Percentiles rank a stretch among this genome's conserved stretches.
Conservation (phyloP, 768 basidiomycete species). For the Psilocybe azurescens region DNA sequence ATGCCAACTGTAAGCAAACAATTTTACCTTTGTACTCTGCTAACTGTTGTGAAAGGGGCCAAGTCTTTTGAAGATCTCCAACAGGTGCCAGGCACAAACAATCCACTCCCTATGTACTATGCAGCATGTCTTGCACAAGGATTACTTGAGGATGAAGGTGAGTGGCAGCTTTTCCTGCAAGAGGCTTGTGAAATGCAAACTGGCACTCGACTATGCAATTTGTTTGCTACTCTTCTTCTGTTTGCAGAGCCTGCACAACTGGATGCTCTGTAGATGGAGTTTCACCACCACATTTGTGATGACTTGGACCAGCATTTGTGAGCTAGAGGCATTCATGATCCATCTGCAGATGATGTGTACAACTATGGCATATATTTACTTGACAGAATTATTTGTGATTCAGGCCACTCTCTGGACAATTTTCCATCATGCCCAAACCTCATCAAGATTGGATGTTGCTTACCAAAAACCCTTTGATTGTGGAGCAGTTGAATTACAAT, state of each 20-base stretch:
- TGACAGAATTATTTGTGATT: constrained; percentile 27
- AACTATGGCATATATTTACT: constrained; percentile 46
- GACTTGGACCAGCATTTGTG: constrained; percentile 28
- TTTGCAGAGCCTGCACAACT: constrained; percentile 37
- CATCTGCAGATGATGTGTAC: constrained; percentile 34
- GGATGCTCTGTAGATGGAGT: constrained; percentile 41
- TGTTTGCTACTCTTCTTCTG: constrained; percentile 44
- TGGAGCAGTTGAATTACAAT: constrained; percentile 38
- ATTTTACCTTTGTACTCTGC: constrained; percentile 46
- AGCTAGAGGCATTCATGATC: too few species aligned
- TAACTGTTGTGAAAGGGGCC: constrained; percentile 43
- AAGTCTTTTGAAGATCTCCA: constrained; percentile 31
- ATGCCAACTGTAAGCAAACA: constrained; percentile 45
- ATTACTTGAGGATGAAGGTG: constrained; percentile 52
- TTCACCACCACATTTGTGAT: constrained; percentile 43
- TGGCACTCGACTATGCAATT: constrained; percentile 36
- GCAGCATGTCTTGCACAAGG: constrained; percentile 47
- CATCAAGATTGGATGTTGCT: constrained; percentile 29
- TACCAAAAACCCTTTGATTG: constrained; percentile 33
- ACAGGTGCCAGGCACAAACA: constrained; percentile 14
- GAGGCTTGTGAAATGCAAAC: constrained; percentile 42
- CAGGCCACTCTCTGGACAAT: constrained; percentile 27
- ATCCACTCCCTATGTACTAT: constrained; percentile 36
- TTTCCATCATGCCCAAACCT: constrained; percentile 37
- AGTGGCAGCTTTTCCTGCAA: constrained; percentile 45